These are phyloP conservation scores for Boletus sp. DNA, from an alignment of 768 basidiomycete genomes.

Conservation along the genomic window DNA sequence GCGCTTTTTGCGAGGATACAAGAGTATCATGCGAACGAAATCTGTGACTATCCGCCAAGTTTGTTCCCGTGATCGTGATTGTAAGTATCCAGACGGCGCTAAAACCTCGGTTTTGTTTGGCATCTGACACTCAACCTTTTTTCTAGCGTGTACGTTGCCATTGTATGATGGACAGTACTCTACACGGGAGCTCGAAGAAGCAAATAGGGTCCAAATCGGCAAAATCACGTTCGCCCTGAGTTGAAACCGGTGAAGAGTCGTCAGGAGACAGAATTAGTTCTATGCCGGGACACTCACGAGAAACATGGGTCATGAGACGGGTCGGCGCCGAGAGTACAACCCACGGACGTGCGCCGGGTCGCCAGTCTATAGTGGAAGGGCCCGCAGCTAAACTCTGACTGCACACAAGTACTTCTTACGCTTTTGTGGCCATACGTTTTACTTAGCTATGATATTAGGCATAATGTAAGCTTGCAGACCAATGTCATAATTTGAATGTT, in stretches of 20 bases:
- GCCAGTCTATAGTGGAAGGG: not conserved
- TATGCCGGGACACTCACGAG: not conserved
- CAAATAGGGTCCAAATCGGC: not conserved
- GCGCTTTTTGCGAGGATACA: constrained; percentile 10
- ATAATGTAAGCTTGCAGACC: not conserved
- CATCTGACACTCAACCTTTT: not conserved
- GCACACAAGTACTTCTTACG: no score
- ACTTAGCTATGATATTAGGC: no score
- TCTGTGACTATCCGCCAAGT: not conserved
- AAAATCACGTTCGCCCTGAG: not conserved
- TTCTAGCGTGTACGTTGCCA: not conserved
- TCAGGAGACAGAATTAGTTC: not conserved
- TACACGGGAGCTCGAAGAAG: not conserved
- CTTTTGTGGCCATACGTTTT: no score
- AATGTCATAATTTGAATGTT: not conserved
- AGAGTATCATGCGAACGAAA: constrained; percentile 11
- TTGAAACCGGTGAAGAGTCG: not conserved
- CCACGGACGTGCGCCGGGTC: not conserved
- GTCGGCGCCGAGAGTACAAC: not conserved
- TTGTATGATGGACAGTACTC: constrained; percentile 3
- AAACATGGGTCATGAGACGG: not conserved
- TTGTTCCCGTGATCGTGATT: not conserved
- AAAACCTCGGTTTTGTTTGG: not conserved
- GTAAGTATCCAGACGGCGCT: not conserved
- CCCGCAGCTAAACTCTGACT: not conserved